Percentiles rank a stretch among this genome's conserved stretches.
These are phyloP conservation scores for Eragrostis curvula DNA, from an alignment of 176 grass and related monocot genomes.

Conservation along the genomic window DNA sequence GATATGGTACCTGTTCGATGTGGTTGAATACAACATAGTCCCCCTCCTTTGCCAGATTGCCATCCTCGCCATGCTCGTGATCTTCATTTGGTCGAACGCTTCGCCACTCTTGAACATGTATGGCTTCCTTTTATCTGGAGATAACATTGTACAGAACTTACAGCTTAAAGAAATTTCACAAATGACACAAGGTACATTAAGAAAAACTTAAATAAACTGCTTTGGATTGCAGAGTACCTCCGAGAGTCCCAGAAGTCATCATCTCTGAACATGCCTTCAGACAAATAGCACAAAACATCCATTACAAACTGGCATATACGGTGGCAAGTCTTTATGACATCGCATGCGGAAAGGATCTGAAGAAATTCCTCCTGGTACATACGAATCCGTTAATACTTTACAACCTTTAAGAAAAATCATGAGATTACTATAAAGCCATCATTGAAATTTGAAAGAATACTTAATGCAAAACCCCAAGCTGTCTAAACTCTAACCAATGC, in stretches of 20 bases:
- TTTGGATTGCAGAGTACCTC: constrained; percentile 45
- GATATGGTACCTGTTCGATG: constrained; percentile 81
- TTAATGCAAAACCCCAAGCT: background rate
- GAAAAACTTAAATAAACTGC: background rate
- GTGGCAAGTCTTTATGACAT: constrained; percentile 58
- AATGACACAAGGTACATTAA: background rate
- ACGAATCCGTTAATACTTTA: constrained; percentile 1
- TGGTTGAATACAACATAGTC: constrained; percentile 79
- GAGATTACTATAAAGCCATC: background rate
- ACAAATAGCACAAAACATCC: constrained; percentile 57
- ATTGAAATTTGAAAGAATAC: background rate
- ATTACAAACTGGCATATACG: constrained; percentile 48
- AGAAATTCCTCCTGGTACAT: constrained; percentile 75
- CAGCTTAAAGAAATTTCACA: background rate
- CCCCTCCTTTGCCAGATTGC: constrained; percentile 76
- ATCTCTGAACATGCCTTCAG: constrained; percentile 60
- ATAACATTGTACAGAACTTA: background rate
- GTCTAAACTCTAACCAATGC: too few relatives aligned
- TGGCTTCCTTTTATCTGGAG: background rate
- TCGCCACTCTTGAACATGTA: constrained; percentile 65
- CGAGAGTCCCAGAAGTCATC: constrained; percentile 67
- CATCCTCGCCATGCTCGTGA: constrained; percentile 50
- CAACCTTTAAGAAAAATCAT: constrained; percentile 4
- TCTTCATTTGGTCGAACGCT: constrained; percentile 74
- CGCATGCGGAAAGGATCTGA: constrained; percentile 84